These are phyloP conservation scores for Phytophthora rubi DNA, from an alignment of 352 stramenopile genomes.

Conservation along the genomic window DNA sequence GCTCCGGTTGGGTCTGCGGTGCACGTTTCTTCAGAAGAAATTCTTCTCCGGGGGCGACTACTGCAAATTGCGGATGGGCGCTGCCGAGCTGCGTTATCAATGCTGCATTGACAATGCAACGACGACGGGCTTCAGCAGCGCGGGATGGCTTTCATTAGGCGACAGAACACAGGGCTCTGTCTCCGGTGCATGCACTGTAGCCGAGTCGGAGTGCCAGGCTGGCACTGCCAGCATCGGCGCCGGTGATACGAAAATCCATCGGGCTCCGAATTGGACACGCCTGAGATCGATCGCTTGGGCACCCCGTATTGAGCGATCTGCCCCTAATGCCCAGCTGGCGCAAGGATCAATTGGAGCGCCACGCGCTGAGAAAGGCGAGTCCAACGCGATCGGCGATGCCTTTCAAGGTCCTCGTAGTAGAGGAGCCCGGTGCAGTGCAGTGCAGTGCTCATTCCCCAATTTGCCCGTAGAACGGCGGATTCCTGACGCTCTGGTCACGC, in stretches of 20 bases:
- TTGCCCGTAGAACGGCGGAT: slow-evolving; percentile 27
- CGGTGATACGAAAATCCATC: slow-evolving; percentile 28
- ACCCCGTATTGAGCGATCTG: slow-evolving; percentile 22
- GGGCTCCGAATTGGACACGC: slow-evolving; percentile 21
- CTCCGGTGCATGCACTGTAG: background rate
- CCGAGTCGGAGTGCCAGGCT: background rate
- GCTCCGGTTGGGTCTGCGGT: background rate
- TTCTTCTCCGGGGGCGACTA: background rate
- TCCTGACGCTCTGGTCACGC: slow-evolving; percentile 1
- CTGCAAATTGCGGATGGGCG: slow-evolving; percentile 7
- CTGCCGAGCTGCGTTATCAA: slow-evolving; percentile 2
- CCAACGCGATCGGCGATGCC: slow-evolving; percentile 32
- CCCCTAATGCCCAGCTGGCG: slow-evolving; percentile 24
- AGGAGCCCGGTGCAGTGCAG: slow-evolving; percentile 19
- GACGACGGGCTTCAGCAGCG: background rate
- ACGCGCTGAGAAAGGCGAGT: slow-evolving; percentile 33
- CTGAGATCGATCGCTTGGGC: slow-evolving; percentile 32
- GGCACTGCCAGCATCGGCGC: background rate
- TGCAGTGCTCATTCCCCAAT: slow-evolving; percentile 35
- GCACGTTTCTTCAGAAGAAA: no score
- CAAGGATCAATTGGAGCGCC: slow-evolving; percentile 31
- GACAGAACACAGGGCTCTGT: background rate
- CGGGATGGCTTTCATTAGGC: background rate
- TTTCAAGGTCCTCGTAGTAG: slow-evolving; percentile 4
- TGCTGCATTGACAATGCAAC: no score